Evolutionary conservation across 176 grass and related monocot species (phyloP).

Genomic region (Eragrostis curvula): DNA sequence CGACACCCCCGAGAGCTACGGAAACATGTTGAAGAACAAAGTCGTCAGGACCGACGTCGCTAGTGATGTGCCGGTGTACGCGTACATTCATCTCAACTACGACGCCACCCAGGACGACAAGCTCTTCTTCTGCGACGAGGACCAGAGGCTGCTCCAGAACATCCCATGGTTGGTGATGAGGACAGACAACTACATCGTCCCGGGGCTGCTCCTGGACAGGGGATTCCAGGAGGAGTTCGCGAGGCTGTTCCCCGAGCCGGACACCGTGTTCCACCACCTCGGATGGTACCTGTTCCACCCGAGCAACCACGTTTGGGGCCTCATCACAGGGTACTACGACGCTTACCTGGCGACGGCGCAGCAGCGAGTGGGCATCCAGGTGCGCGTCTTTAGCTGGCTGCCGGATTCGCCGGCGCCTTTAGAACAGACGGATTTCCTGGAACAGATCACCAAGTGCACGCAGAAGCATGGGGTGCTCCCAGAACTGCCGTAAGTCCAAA

Average conservation of each 20-base stretch:
- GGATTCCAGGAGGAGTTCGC: too few relatives aligned
- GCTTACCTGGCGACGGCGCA: constrained; percentile 39
- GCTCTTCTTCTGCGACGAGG: constrained; percentile 66
- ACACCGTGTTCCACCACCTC: constrained; percentile 64
- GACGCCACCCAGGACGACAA: constrained; percentile 14
- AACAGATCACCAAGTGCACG: constrained; percentile 44
- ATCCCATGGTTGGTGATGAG: too few relatives aligned
- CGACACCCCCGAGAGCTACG: constrained; percentile 53
- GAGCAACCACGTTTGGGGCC: constrained; percentile 64
- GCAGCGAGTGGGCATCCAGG: constrained; percentile 50
- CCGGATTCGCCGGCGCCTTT: constrained; percentile 6
- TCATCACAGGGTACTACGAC: constrained; percentile 56
- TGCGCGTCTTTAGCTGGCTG: constrained; percentile 40
- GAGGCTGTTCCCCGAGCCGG: constrained; percentile 60
- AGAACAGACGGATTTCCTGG: too few relatives aligned
- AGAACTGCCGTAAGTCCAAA: background rate
- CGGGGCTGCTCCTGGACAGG: too few relatives aligned
- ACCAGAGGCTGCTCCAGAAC: constrained; percentile 64
- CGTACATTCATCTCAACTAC: constrained; percentile 57
- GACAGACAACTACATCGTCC: too few relatives aligned
- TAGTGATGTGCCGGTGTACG: constrained; percentile 9
- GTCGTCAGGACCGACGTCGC: constrained; percentile 26
- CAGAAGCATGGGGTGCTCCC: constrained; percentile 29
- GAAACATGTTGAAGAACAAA: constrained; percentile 49
- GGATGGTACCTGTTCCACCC: constrained; percentile 68